Evolutionary conservation across 2,329 filamentous ascomycete genomes (phyloP).

Genomic region (Bipolaris oryzae): DNA sequence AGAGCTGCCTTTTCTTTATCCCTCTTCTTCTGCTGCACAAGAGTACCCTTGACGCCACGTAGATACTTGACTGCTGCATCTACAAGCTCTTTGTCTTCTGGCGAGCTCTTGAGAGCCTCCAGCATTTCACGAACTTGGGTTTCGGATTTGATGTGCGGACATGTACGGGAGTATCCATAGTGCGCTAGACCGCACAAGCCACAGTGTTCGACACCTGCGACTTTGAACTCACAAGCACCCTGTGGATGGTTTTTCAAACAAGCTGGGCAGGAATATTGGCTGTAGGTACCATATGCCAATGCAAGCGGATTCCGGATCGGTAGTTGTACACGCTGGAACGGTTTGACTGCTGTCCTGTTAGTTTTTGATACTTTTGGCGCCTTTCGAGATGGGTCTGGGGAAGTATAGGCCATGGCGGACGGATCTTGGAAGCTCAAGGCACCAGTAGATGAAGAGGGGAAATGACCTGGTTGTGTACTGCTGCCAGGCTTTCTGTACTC

Average conservation of each 20-base stretch:
- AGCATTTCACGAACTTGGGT: conserved; percentile 69
- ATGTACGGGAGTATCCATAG: conserved; percentile 61
- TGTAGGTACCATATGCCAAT: conserved; percentile 24
- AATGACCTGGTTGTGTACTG: background rate
- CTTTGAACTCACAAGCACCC: conserved; percentile 67
- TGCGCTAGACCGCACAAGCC: conserved; percentile 69
- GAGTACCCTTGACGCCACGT: conserved; percentile 60
- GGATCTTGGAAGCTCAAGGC: background rate
- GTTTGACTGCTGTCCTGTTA: conserved; percentile 37
- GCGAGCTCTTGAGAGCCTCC: conserved; percentile 63
- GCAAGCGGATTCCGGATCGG: conserved; percentile 38
- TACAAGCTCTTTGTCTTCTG: conserved; percentile 61
- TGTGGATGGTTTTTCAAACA: conserved; percentile 61
- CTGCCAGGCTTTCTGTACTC: background rate
- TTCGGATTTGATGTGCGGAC: conserved; percentile 67
- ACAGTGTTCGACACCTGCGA: conserved; percentile 65
- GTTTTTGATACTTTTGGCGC: conserved; percentile 11
- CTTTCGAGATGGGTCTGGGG: conserved; percentile 2
- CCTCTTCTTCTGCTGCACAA: conserved; percentile 60
- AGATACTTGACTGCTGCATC: conserved; percentile 63
- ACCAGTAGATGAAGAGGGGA: background rate
- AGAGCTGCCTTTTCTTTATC: conserved; percentile 39
- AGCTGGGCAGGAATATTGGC: conserved; percentile 54
- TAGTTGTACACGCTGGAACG: conserved; percentile 39
- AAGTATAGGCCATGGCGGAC: background rate